Evolutionary conservation across 1,284 basidiomycete species (phyloP).

Genomic region (Amylostereum chailletii): DNA sequence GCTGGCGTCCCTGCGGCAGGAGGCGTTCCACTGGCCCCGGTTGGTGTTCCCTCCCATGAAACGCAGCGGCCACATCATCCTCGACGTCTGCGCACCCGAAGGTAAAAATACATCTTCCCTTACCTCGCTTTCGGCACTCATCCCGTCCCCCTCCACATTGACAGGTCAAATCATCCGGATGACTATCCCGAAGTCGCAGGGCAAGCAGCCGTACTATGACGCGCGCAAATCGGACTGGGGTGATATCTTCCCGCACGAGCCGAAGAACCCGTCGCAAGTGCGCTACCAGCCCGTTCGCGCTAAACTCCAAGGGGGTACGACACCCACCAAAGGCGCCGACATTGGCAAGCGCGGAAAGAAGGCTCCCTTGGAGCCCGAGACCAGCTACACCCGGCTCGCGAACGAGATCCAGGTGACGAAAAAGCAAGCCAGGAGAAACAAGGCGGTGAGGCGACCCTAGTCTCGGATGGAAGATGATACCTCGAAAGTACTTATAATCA

Average conservation of each 20-base stretch:
- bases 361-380: constrained; percentile 14
- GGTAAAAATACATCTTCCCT: constrained; percentile 37
- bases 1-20: constrained; percentile 42
- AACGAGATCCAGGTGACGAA: constrained; percentile 29
- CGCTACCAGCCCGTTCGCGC: constrained; percentile 36
- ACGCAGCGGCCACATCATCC: constrained; percentile 85
- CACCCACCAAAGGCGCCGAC: constrained; percentile 32
- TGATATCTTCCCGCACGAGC: constrained; percentile 86
- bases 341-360: constrained; percentile 40
- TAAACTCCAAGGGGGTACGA: constrained; percentile 20
- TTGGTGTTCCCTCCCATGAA: constrained; percentile 88
- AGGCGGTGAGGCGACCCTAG: constrained; percentile 15
- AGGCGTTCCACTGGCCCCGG: constrained; percentile 84
- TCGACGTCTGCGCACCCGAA: constrained; percentile 82
- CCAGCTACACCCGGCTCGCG: constrained; percentile 34
- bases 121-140: not conserved
- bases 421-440: constrained; percentile 18
- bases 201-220: constrained; percentile 92
- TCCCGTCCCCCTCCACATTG: constrained; percentile 4
- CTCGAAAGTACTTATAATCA: no score
- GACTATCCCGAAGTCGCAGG: constrained; percentile 87
- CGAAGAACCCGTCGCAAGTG: constrained; percentile 65
- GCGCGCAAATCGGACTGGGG: constrained; percentile 92
- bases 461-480: not conserved
- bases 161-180: constrained; percentile 85